phyloP scores from a whole-genome alignment of 345 rosid species.

The Syzygium grande region DNA sequence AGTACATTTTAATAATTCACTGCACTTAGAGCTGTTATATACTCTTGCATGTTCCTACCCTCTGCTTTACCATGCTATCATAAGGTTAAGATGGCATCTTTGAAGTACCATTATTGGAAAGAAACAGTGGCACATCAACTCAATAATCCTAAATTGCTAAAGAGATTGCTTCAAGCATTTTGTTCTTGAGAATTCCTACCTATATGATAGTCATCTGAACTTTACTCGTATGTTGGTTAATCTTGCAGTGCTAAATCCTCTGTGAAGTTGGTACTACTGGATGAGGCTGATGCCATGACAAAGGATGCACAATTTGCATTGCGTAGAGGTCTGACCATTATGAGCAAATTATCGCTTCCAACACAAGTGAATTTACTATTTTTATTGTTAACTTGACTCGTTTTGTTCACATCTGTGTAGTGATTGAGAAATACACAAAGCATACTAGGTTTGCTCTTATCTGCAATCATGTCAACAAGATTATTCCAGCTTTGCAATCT shows the following conservation, averaged over 20 bases:
- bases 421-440: slow-evolving; percentile 96
- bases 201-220: not conserved
- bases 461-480: slow-evolving; percentile 93
- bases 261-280: slow-evolving; percentile 85
- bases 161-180: not conserved
- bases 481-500: slow-evolving; percentile 95
- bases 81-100: not conserved
- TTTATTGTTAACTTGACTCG: slow-evolving; percentile 1
- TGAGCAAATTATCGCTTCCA: slow-evolving; percentile 31
- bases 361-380: not conserved
- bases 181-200: not conserved
- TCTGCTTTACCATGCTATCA: not conserved
- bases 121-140: not conserved
- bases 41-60: not conserved
- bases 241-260: slow-evolving; percentile 52
- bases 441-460: slow-evolving; percentile 90
- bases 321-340: slow-evolving; percentile 65
- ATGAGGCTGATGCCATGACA: slow-evolving; percentile 98
- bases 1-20: not conserved
- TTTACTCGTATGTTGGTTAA: not conserved
- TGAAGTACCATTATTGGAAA: not conserved
- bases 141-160: not conserved
- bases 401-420: slow-evolving; percentile 21
- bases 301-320: slow-evolving; percentile 98
- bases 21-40: not conserved